Conservation (phyloP, 2,329 filamentous ascomycete species). For the Gliomastix tumulicola region DNA sequence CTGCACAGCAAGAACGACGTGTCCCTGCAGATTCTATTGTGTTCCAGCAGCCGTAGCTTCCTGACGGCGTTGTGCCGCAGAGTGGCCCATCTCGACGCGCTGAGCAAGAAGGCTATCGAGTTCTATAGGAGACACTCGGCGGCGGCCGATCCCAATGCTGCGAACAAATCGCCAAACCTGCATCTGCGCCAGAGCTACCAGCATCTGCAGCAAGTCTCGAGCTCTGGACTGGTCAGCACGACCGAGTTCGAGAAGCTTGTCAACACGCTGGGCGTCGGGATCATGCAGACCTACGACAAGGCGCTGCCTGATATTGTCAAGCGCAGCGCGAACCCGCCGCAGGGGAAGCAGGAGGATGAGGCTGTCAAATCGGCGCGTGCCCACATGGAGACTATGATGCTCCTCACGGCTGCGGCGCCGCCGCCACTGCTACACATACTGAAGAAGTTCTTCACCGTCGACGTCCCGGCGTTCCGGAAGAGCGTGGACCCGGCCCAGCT, state of each 20-base stretch:
- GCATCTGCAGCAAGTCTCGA: conserved; percentile 43
- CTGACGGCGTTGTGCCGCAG: conserved; percentile 62
- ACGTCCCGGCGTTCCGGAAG: conserved; percentile 50
- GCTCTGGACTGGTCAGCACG: conserved; percentile 47
- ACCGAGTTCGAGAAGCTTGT: conserved; percentile 58
- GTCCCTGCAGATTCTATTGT: conserved; percentile 58
- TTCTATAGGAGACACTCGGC: conserved; percentile 42
- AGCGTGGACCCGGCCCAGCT: conserved; percentile 60
- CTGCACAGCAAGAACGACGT: conserved; percentile 49
- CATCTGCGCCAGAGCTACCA: conserved; percentile 51
- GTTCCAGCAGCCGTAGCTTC: conserved; percentile 67
- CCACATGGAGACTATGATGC: conserved; percentile 43
- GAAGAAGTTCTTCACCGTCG: conserved; percentile 55
- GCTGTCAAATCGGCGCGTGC: conserved; percentile 37
- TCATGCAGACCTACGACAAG: conserved; percentile 41
- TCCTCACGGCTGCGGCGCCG: conserved; percentile 40
- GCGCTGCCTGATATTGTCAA: conserved; percentile 35
- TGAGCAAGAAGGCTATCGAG: conserved; percentile 40
- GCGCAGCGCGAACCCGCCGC: conserved; percentile 38
- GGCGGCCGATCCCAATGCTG: conserved; percentile 26
- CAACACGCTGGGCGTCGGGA: conserved; percentile 35
- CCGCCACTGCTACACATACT: conserved; percentile 47
- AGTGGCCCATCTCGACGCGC: conserved; percentile 47
- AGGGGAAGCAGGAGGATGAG: conserved; percentile 33
- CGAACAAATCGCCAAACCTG: conserved; percentile 33